phyloP scores from a whole-genome alignment of 257 asterid genomes.

The Fraxinus cuspidata region DNA sequence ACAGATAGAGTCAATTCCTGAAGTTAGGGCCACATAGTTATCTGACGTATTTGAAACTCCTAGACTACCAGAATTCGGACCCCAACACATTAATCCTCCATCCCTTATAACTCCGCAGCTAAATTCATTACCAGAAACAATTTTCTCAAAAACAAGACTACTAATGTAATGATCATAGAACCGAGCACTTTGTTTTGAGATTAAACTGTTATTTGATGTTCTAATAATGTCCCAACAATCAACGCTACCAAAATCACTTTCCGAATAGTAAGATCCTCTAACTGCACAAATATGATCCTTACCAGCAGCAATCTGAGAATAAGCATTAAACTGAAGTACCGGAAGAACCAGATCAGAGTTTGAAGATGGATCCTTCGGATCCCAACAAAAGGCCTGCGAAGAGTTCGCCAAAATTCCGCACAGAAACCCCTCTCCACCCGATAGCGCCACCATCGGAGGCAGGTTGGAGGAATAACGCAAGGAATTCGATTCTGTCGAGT shows the following conservation, averaged over 20 bases:
- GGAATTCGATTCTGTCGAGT: constrained; percentile 35
- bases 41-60: constrained; percentile 43
- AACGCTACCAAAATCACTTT: constrained; percentile 55
- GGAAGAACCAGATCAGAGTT: constrained; percentile 71
- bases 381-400: constrained; percentile 83
- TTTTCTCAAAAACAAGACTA: constrained; percentile 38
- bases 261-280: constrained; percentile 70
- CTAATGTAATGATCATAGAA: constrained; percentile 47
- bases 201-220: constrained; percentile 32
- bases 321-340: constrained; percentile 43
- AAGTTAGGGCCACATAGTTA: constrained; percentile 44
- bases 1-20: constrained; percentile 65
- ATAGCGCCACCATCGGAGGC: constrained; percentile 76
- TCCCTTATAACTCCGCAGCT: constrained; percentile 65
- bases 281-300: constrained; percentile 79
- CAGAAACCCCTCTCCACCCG: constrained; percentile 81
- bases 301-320: constrained; percentile 78
- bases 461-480: constrained; percentile 40
- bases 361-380: constrained; percentile 34
- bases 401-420: constrained; percentile 78
- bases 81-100: constrained; percentile 77
- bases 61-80: constrained; percentile 56
- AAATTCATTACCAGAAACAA: constrained; percentile 89
- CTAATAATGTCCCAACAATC: constrained; percentile 84
- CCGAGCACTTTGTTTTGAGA: constrained; percentile 48